Evolutionary conservation across 306 rosid genomes (phyloP).

Genomic region (Amphicarpaea edgeworthii): DNA sequence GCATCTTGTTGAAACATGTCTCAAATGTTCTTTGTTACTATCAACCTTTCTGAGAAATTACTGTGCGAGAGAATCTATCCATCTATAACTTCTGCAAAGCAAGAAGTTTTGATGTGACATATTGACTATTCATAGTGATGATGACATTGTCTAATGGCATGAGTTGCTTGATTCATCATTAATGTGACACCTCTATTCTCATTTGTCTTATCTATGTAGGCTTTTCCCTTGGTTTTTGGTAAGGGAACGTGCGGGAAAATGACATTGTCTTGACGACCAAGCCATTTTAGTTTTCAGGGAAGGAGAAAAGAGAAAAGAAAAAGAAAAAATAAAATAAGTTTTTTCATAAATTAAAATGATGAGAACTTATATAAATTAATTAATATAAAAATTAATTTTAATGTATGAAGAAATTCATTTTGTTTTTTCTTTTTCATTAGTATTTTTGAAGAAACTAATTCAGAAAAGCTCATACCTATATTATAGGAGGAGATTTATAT

Average conservation of each 20-base stretch:
- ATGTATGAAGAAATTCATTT: no score
- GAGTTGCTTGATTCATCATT: background rate
- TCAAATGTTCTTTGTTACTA: constrained; percentile 34
- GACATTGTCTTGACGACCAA: background rate
- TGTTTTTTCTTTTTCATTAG: no score
- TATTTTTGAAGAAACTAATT: no score
- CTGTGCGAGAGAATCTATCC: no score
- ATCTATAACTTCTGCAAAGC: no score
- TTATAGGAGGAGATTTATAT: background rate
- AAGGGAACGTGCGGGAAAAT: background rate
- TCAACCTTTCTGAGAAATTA: constrained; percentile 14
- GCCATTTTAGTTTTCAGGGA: background rate
- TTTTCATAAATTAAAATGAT: no score
- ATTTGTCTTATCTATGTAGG: background rate
- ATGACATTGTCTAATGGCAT: background rate
- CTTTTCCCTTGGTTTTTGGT: constrained; percentile 3
- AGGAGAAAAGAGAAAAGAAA: no score
- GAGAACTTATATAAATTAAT: no score
- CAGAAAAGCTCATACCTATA: no score
- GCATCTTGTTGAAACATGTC: constrained; percentile 3
- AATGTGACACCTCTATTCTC: background rate
- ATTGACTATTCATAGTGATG: background rate
- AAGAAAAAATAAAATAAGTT: no score
- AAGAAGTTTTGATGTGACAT: no score
- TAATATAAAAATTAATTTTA: no score